Conservation (phyloP, 139 green algal species). For the Coelastrella sp. region DNA sequence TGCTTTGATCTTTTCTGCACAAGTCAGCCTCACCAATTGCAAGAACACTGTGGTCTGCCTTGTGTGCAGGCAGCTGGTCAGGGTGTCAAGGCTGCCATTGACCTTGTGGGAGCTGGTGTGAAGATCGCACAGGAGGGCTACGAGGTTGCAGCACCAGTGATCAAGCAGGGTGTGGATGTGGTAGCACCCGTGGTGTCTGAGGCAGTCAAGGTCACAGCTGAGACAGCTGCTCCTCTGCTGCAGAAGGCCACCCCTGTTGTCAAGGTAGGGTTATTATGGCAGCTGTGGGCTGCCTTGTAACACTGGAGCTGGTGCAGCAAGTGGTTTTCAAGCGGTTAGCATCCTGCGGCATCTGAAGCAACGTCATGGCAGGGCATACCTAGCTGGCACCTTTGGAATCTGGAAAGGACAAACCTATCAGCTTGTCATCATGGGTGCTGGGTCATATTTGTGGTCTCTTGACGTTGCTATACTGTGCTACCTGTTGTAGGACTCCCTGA, state of each 20-base stretch:
- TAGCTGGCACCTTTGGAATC: no score
- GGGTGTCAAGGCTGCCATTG: slow-evolving; percentile 53
- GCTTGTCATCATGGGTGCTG: no score
- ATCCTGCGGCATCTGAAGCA: no score
- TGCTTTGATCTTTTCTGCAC: no score
- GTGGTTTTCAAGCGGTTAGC: no score
- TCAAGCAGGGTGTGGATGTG: slow-evolving; percentile 68
- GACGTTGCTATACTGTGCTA: background rate
- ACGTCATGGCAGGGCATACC: no score
- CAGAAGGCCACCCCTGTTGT: slow-evolving; percentile 40
- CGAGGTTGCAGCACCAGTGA: slow-evolving; percentile 69
- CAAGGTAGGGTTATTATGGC: slow-evolving; percentile 1
- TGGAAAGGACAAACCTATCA: no score
- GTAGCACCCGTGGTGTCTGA: slow-evolving; percentile 64
- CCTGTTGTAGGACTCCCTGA: slow-evolving; percentile 36
- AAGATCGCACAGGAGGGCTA: slow-evolving; percentile 64
- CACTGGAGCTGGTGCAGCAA: no score
- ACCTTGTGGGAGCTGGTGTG: slow-evolving; percentile 48
- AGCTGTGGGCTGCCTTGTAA: no score
- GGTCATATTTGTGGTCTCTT: no score
- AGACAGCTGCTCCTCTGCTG: slow-evolving; percentile 46
- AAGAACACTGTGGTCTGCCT: no score
- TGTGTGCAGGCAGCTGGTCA: slow-evolving; percentile 61
- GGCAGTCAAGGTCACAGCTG: slow-evolving; percentile 45
- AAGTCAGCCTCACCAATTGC: no score